Conservation (phyloP, 352 stramenopile genomes). For the Globisporangium cederbergense region DNA sequence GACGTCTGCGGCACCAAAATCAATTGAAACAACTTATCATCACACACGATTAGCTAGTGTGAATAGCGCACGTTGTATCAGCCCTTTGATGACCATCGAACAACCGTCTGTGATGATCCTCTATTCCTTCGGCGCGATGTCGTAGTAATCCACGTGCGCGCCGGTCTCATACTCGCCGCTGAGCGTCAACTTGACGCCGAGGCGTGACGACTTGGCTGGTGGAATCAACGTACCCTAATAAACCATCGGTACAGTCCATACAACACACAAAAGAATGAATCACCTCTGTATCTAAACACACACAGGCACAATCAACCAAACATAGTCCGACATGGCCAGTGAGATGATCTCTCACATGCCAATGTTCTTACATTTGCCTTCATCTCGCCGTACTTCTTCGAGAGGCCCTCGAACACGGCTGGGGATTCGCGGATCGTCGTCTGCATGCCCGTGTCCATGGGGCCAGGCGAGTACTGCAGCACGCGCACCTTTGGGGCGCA, state of each 20-base stretch:
- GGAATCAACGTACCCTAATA: constrained; percentile 44
- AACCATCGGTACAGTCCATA: neutral
- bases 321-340: neutral
- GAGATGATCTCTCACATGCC: too few species aligned
- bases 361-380: constrained; percentile 27
- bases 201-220: constrained; percentile 47
- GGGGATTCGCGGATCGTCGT: constrained; percentile 52
- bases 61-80: too few species aligned
- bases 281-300: neutral
- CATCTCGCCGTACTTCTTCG: constrained; percentile 45
- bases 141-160: constrained; percentile 81
- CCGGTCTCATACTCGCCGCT: constrained; percentile 51
- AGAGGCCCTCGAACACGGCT: constrained; percentile 33
- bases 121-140: constrained; percentile 16
- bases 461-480: constrained; percentile 84
- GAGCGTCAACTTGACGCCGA: constrained; percentile 55
- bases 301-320: neutral
- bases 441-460: constrained; percentile 89
- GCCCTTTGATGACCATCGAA: too few species aligned
- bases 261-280: neutral
- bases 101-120: neutral
- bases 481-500: constrained; percentile 35
- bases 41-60: too few species aligned
- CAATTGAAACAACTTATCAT: too few species aligned
- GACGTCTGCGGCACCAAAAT: too few species aligned